Evolutionary conservation across 495 filamentous ascomycete genomes (phyloP).

Genomic region (Corynascus novoguineensis): DNA sequence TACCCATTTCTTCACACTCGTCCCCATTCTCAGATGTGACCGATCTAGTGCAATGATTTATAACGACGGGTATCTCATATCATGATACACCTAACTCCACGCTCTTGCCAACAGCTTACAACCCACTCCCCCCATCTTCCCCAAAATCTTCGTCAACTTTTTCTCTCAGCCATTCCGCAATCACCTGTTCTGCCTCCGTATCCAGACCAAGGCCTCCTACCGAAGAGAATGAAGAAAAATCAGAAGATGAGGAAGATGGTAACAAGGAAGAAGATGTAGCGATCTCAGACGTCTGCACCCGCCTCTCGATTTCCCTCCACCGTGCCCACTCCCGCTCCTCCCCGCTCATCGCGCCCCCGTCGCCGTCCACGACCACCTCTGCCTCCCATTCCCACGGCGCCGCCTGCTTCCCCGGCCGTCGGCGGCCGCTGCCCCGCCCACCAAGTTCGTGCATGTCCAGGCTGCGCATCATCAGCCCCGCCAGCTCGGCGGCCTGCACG

Average conservation of each 20-base stretch:
- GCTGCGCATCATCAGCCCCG: conserved; percentile 34
- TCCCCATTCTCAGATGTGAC: no score
- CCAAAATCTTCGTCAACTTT: conserved; percentile 16
- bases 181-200: conserved; percentile 16
- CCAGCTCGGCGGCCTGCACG: conserved; percentile 34
- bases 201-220: conserved; percentile 15
- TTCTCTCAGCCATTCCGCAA: conserved; percentile 27
- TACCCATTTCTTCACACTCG: no score
- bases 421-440: no score
- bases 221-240: no score
- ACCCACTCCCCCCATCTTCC: neutral
- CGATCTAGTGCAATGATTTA: no score
- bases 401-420: neutral
- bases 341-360: conserved; percentile 6
- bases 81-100: neutral
- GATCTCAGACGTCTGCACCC: conserved; percentile 8
- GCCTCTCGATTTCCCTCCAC: conserved; percentile 2
- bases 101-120: neutral
- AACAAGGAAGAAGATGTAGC: neutral
- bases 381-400: conserved; percentile 22
- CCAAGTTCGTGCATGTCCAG: conserved; percentile 32
- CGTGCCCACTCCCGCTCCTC: conserved; percentile 2
- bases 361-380: conserved; percentile 7
- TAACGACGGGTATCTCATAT: neutral
- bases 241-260: no score